These are phyloP conservation scores for Hymenoscyphus albidus DNA, from an alignment of 2,329 filamentous ascomycete genomes.

Conservation along the genomic window DNA sequence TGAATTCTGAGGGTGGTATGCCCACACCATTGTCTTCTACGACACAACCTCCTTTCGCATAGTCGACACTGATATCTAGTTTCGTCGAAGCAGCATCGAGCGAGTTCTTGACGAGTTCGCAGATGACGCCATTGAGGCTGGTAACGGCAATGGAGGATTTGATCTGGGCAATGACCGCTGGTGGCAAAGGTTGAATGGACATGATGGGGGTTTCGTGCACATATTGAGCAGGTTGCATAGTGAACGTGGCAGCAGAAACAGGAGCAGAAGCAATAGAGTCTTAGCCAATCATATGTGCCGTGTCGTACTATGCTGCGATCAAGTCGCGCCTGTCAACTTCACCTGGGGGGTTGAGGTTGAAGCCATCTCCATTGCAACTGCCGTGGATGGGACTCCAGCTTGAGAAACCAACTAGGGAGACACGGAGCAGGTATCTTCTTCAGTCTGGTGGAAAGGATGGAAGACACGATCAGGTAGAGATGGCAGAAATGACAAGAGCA, in stretches of 20 bases:
- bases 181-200: slow-evolving; percentile 67
- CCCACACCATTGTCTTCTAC: slow-evolving; percentile 84
- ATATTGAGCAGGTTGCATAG: background rate
- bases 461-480: too few species aligned
- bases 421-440: too few species aligned
- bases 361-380: background rate
- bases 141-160: slow-evolving; percentile 80
- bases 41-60: slow-evolving; percentile 67
- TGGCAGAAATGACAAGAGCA: too few species aligned
- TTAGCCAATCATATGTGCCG: background rate
- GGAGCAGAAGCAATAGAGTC: background rate
- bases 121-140: slow-evolving; percentile 65
- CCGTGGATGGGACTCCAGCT: background rate
- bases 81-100: slow-evolving; percentile 73
- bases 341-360: background rate
- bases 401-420: background rate
- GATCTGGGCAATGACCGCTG: slow-evolving; percentile 71
- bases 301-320: background rate
- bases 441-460: too few species aligned
- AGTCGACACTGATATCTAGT: slow-evolving; percentile 70
- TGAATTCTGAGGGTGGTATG: slow-evolving; percentile 71
- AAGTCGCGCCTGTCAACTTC: background rate
- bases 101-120: slow-evolving; percentile 75
- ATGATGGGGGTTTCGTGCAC: slow-evolving; percentile 18
- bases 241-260: background rate